A percentile compares a stretch with the other conserved stretches of the same genome.
Conservation (phyloP, 2,329 filamentous ascomycete species). For the Chrysosporium queenslandicum region DNA sequence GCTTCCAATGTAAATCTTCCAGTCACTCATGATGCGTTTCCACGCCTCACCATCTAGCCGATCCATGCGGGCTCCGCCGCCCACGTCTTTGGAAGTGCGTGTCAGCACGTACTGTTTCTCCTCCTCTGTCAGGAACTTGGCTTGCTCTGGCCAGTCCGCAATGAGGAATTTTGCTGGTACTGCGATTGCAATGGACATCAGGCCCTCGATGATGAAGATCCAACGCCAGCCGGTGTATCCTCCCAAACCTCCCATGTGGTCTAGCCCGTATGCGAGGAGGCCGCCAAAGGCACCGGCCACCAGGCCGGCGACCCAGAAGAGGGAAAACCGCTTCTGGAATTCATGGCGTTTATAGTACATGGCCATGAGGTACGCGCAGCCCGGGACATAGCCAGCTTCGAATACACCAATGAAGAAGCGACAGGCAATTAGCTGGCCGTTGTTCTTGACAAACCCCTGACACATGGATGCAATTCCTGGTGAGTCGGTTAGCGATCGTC, state of each 20-base stretch:
- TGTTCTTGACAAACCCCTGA: constrained; percentile 41
- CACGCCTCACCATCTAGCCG: constrained; percentile 23
- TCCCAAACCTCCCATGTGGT: constrained; percentile 25
- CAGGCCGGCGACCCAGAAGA: constrained; percentile 51
- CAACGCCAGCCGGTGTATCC: constrained; percentile 26
- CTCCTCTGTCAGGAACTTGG: constrained; percentile 25
- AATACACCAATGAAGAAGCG: constrained; percentile 45
- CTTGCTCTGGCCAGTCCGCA: constrained; percentile 27
- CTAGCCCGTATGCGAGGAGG: constrained; percentile 42
- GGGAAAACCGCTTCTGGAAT: constrained; percentile 48
- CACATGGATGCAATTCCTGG: constrained; percentile 40
- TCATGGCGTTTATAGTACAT: constrained; percentile 56
- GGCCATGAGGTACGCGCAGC: constrained; percentile 48
- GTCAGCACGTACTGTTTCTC: constrained; percentile 23
- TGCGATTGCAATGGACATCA: constrained; percentile 25
- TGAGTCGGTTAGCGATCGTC: neutral
- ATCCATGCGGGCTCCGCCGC: constrained; percentile 24
- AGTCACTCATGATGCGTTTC: constrained; percentile 25
- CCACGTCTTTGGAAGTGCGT: constrained; percentile 21
- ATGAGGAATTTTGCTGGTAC: constrained; percentile 24
- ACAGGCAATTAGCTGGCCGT: constrained; percentile 40
- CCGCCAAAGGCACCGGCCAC: constrained; percentile 53
- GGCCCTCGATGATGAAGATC: constrained; percentile 32
- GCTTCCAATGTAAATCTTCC: constrained; percentile 27
- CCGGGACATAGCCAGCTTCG: constrained; percentile 46